Base-by-base conservation (phyloP, 495 filamentous ascomycete genomes). In the Aspergillus heteromorphus region DNA sequence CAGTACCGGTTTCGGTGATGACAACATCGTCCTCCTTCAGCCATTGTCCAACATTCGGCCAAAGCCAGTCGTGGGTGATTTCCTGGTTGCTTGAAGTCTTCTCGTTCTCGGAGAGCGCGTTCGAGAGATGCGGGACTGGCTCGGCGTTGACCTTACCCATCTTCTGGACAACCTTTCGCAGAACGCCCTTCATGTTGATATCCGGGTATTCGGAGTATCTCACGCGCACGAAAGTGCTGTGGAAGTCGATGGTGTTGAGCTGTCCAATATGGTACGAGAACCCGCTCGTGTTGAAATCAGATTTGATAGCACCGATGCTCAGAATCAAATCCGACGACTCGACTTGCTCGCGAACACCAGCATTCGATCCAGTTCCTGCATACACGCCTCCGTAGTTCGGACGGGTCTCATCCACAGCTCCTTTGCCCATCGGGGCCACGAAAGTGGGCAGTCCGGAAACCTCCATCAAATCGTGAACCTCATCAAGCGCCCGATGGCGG, bases 341-440 rank as follows among this genome's bases (percentile, higher is more conserved):
- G 34, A 97, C 84, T 16, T 80, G 76, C 42, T 89, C 83, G 47
- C 79, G 75, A 5, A 95, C 88, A 23, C 79, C 86, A 0, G 80
- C 68, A 40, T 86, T 81, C 13, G 83, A 88, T n/a, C 87, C 92
- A 57, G 81, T 79, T 16, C 92, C 92, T 6, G 87, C 87, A 67
- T 96, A 96, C 2, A 96, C 90, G 45, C 92, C 92, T 17, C 89
- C 88, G 61, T 87, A 97, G 54, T 79, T 85, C 9, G 82, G 75
- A 48, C 84, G 75, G 1, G 80, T 82, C 65, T 97, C 91, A 55
- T 96, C 79, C 47, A 96, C 82, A 7, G 87, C 89, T 40, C 92
- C 84, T 69, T 96, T 96, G 54, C 92, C 91, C 90, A 95, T 95
- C 1, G 92, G 92, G 0, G 90, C 83, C 17, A 93, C 89, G 67